phyloP scores from a whole-genome alignment of 2,329 filamentous ascomycete species.

The Trichoderma polysporum region DNA sequence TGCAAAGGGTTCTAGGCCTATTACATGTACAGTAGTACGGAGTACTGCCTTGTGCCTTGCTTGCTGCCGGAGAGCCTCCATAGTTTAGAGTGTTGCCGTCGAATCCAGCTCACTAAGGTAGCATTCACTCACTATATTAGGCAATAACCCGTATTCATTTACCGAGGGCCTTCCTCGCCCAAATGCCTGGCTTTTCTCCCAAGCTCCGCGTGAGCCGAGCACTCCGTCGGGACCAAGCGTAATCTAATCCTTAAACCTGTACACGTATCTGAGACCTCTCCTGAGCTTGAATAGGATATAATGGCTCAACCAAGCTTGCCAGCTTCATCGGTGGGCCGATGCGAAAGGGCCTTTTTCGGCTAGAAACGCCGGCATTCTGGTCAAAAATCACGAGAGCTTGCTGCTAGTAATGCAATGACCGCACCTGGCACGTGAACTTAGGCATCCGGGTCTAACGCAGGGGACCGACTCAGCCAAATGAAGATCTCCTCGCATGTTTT shows the following conservation, averaged over 20 bases:
- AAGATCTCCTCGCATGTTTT: not conserved
- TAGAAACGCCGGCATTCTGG: not conserved
- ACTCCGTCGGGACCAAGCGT: not conserved
- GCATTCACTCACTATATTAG: not conserved
- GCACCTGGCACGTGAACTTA: not conserved
- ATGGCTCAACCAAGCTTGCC: slow-evolving; percentile 6
- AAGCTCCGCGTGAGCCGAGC: slow-evolving; percentile 1
- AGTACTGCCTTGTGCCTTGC: not conserved
- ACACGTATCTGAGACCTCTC: not conserved
- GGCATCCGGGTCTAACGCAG: slow-evolving; percentile 1
- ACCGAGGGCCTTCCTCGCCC: not conserved
- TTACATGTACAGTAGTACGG: not conserved
- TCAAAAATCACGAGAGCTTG: not conserved
- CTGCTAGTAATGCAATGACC: not conserved
- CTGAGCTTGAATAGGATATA: not conserved
- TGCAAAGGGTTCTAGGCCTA: too few relatives aligned
- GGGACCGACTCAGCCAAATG: not conserved
- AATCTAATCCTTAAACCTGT: not conserved
- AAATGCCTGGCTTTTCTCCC: not conserved
- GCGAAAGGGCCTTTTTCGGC: not conserved
- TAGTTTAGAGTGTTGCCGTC: not conserved
- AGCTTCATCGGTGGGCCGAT: not conserved
- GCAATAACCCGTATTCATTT: not conserved
- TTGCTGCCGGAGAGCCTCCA: not conserved
- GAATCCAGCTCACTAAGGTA: not conserved